A percentile compares a stretch with the other conserved stretches of the same genome.
Conservation (phyloP, 1,284 basidiomycete species). For the Apiotrichum domesticum region DNA sequence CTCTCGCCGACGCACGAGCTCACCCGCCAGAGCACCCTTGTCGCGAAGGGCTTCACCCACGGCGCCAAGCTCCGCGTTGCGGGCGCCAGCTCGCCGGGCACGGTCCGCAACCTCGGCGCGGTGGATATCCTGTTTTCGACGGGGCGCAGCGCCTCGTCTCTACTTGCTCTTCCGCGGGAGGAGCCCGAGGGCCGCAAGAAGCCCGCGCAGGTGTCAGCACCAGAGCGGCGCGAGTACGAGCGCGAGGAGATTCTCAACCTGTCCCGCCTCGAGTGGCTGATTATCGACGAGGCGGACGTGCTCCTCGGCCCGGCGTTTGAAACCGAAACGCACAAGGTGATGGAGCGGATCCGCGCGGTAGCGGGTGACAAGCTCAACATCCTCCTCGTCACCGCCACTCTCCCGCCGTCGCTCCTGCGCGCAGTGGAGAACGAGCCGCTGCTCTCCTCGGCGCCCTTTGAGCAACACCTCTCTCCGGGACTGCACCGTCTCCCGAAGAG, state of each 20-base stretch:
- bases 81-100: slow-evolving; percentile 55
- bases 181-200: slow-evolving; percentile 37
- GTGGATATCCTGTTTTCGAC: slow-evolving; percentile 73
- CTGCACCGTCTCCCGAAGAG: slow-evolving; percentile 68
- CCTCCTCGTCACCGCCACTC: slow-evolving; percentile 77
- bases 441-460: slow-evolving; percentile 47
- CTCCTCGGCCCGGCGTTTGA: slow-evolving; percentile 78
- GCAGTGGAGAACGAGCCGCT: slow-evolving; percentile 58
- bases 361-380: slow-evolving; percentile 43
- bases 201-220: slow-evolving; percentile 1
- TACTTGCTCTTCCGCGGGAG: slow-evolving; percentile 80
- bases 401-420: slow-evolving; percentile 66
- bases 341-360: slow-evolving; percentile 54
- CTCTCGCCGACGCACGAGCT: slow-evolving; percentile 84
- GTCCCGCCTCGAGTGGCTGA: slow-evolving; percentile 64
- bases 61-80: slow-evolving; percentile 64
- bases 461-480: slow-evolving; percentile 65
- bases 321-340: slow-evolving; percentile 59
- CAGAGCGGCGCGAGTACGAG: slow-evolving; percentile 3
- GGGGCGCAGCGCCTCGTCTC: slow-evolving; percentile 68
- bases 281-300: slow-evolving; percentile 82
- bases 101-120: slow-evolving; percentile 15
- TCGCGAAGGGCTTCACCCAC: slow-evolving; percentile 69
- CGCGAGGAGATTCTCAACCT: slow-evolving; percentile 8
- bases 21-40: slow-evolving; percentile 64